Percentiles rank a stretch among this genome's conserved stretches.
Conservation (phyloP, 2,329 filamentous ascomycete species). For the Arachnomyces sp. region DNA sequence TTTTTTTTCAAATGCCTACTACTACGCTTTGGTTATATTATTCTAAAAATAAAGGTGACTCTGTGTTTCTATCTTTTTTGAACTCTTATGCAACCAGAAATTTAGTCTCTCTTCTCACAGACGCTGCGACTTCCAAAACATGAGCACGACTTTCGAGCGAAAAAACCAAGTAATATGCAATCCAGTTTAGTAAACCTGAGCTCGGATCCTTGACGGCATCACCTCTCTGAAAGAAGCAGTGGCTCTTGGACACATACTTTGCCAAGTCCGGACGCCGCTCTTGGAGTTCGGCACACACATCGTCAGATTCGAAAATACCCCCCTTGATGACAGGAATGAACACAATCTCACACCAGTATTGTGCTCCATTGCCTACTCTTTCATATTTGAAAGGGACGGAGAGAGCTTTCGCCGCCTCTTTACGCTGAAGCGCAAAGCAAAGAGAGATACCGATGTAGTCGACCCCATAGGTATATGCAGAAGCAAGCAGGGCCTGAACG, state of each 20-base stretch:
- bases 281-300: constrained; percentile 22
- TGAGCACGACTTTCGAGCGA: constrained; percentile 10
- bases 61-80: not conserved
- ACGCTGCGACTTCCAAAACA: not conserved
- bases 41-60: not conserved
- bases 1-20: no score
- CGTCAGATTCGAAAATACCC: constrained; percentile 24
- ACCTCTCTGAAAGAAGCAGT: constrained; percentile 21
- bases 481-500: constrained; percentile 4
- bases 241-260: constrained; percentile 12
- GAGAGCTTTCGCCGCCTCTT: no score
- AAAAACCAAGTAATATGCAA: constrained; percentile 24
- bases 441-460: constrained; percentile 15
- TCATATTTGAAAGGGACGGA: no score
- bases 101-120: constrained; percentile 16
- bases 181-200: constrained; percentile 20
- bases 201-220: constrained; percentile 21
- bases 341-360: constrained; percentile 12
- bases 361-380: no score
- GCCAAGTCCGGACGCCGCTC: constrained; percentile 19
- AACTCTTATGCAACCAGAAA: not conserved
- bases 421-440: constrained; percentile 1
- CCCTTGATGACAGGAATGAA: constrained; percentile 22
- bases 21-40: no score
- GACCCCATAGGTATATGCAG: constrained; percentile 15